Evolutionary conservation across 306 rosid species (phyloP).

Genomic region (Benincasa hispida): DNA sequence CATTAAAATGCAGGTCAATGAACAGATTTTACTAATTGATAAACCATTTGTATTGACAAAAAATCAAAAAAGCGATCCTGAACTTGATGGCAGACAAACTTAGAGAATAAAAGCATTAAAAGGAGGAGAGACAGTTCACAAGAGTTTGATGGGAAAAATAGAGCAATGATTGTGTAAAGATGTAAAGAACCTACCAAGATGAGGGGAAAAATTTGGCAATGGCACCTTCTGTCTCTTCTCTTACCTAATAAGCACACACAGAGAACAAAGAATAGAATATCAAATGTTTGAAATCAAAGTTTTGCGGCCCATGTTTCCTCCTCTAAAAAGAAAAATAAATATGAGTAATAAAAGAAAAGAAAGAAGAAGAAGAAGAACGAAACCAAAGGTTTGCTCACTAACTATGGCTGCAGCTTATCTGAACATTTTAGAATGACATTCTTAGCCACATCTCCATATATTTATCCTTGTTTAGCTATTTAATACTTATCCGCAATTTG

Average conservation of each 20-base stretch:
- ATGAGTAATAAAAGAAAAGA: no score
- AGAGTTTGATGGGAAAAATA: not conserved
- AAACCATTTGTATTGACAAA: not conserved
- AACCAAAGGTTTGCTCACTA: not conserved
- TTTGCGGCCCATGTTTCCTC: not conserved
- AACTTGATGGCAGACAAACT: not conserved
- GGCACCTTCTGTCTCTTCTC: slow-evolving; percentile 6
- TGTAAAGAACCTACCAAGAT: slow-evolving; percentile 1
- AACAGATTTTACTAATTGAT: not conserved
- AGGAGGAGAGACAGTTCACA: not conserved
- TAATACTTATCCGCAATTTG: not conserved
- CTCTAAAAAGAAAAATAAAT: not conserved
- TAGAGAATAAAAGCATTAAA: not conserved
- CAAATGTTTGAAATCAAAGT: not conserved
- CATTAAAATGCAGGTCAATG: not conserved
- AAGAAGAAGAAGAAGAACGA: not conserved
- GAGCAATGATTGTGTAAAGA: not conserved
- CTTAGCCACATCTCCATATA: not conserved
- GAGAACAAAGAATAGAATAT: not conserved
- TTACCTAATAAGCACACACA: slow-evolving; percentile 2
- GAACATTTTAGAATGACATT: not conserved
- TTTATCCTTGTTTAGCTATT: not conserved
- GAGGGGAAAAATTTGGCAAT: not conserved
- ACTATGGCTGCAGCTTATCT: not conserved
- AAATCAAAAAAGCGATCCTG: not conserved